phyloP scores from a whole-genome alignment of 1,284 basidiomycete genomes.

The Grifola frondosa region DNA sequence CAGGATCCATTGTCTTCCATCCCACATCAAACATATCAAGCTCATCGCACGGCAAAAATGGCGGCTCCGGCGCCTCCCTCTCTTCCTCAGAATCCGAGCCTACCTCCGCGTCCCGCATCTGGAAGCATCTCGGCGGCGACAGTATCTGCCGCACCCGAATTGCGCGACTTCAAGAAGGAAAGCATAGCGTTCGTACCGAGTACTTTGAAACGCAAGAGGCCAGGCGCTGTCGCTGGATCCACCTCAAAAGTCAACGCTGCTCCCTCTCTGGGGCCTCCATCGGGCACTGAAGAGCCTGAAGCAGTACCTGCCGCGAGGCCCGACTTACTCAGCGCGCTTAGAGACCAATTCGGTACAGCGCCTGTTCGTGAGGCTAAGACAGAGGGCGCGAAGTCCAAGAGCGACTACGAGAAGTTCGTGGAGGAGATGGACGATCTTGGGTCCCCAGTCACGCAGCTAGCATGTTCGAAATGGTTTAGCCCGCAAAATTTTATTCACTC shows the following conservation, averaged over 20 bases:
- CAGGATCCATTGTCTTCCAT: constrained; percentile 65
- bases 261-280: constrained; percentile 44
- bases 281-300: constrained; percentile 33
- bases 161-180: constrained; percentile 91
- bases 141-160: constrained; percentile 78
- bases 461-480: not conserved
- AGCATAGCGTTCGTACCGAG: constrained; percentile 85
- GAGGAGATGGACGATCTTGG: constrained; percentile 70
- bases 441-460: constrained; percentile 7
- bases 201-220: constrained; percentile 64
- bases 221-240: constrained; percentile 32
- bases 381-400: constrained; percentile 43
- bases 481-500: too few species aligned
- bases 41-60: constrained; percentile 44
- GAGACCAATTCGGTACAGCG: constrained; percentile 46
- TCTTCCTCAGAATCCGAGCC: constrained; percentile 24
- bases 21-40: constrained; percentile 68
- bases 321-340: constrained; percentile 63
- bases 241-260: constrained; percentile 60
- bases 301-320: constrained; percentile 44
- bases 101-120: constrained; percentile 18
- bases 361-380: constrained; percentile 34
- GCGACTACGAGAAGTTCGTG: constrained; percentile 75
- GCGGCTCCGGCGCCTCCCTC: constrained; percentile 24
- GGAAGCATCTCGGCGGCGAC: constrained; percentile 50